Base-by-base conservation (phyloP, 495 filamentous ascomycete genomes). In the Penicillium silybi region DNA sequence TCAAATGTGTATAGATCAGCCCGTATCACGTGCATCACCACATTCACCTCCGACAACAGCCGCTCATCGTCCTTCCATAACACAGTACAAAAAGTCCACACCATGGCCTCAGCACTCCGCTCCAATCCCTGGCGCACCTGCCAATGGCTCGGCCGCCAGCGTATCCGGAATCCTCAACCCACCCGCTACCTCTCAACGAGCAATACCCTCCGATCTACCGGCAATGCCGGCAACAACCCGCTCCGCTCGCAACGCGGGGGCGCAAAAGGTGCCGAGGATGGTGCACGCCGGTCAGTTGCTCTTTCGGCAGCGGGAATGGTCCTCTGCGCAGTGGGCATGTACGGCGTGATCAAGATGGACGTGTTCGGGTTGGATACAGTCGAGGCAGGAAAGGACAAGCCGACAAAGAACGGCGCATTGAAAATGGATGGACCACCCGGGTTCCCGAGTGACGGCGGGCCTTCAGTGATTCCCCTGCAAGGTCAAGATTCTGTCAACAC, bases 401-500 rank as follows among this genome's bases (percentile, higher is more conserved):
- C 17, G 43, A 10, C 41, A 13, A 48, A 52, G 19, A 59, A 47
- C 32, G 45, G 57, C 8, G 39, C 61, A 26, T 66, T 73, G 48
- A 67, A 61, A 27, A 58, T 76, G 48, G 74, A 77, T 35, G 74
- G 72, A 7, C 72, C 74, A 0, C 41, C 58, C 3, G 71, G 67
- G 0, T 74, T 75, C 56, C 54, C 67, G 1, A 62, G 57, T 27
- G 57, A 49, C n/a, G 57, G 59, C 19, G 62, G 65, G 8, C 63
- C 72, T 0, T 70, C 71, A 1, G 56, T 77, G 17, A 74, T 73
- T 41, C 66, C 64, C 0, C 60, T 77, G 13, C 61, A 75, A 26
- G 79, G 80, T 3, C 80, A 85, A n/a, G 77, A 82, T 10, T 3
- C 13, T 4, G 29, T 32, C 43, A 68, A 74, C 8, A 75, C 71